Percentiles rank a stretch among this genome's conserved stretches.
Conservation (phyloP, 2,329 filamentous ascomycete genomes). For the Epicoccum nigrum region DNA sequence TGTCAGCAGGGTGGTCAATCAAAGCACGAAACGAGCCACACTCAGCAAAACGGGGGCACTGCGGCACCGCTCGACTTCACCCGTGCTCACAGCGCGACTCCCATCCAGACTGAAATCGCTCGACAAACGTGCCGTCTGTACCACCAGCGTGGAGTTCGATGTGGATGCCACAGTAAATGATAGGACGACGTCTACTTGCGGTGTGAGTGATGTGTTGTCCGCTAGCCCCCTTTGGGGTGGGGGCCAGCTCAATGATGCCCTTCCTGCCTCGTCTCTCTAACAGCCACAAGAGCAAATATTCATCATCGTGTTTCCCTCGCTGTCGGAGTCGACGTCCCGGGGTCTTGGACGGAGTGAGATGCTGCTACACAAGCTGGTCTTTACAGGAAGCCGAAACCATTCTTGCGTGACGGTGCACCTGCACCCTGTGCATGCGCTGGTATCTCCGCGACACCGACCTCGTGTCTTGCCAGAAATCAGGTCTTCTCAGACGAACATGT, state of each 20-base stretch:
- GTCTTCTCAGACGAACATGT: slow-evolving; percentile 2
- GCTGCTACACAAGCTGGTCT: slow-evolving; percentile 32
- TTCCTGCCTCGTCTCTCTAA: slow-evolving; percentile 28
- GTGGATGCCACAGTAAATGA: slow-evolving; percentile 39
- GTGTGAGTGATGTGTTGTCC: slow-evolving; percentile 49
- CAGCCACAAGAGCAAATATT: slow-evolving; percentile 32
- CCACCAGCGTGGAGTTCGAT: slow-evolving; percentile 43
- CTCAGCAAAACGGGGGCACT: slow-evolving; percentile 21
- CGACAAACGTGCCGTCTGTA: slow-evolving; percentile 46
- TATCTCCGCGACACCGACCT: slow-evolving; percentile 18
- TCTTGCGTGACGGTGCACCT: slow-evolving; percentile 20
- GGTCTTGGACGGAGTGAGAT: slow-evolving; percentile 29
- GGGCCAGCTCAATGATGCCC: slow-evolving; percentile 38
- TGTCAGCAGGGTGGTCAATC: slow-evolving; percentile 34
- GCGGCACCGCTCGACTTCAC: slow-evolving; percentile 13
- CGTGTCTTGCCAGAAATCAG: slow-evolving; percentile 13
- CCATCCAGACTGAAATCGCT: slow-evolving; percentile 26
- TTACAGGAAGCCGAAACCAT: slow-evolving; percentile 42
- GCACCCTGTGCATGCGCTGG: slow-evolving; percentile 23
- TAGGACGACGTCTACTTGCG: slow-evolving; percentile 42
- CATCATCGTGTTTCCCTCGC: slow-evolving; percentile 30
- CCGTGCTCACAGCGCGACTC: slow-evolving; percentile 18
- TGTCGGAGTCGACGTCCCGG: slow-evolving; percentile 30
- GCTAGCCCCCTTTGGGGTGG: slow-evolving; percentile 12
- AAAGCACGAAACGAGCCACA: slow-evolving; percentile 30